These are phyloP conservation scores for Leucocoprinus leucothites DNA, from an alignment of 768 basidiomycete species.

Conservation along the genomic window DNA sequence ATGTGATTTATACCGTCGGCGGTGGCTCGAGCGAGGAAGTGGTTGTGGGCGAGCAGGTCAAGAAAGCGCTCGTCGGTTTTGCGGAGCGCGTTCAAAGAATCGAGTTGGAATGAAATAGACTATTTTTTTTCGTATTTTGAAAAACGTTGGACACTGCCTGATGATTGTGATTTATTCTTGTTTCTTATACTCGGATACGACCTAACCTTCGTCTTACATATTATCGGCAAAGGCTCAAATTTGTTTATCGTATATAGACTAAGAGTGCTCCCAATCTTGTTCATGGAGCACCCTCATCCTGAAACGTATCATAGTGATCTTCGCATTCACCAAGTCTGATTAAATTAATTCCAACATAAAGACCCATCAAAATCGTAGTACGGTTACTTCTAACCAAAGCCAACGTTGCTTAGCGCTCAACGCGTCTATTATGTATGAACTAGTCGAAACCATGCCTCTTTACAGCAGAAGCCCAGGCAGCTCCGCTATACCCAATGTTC, in stretches of 20 bases:
- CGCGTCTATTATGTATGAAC: not conserved
- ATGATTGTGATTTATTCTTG: too few species aligned
- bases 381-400: not conserved
- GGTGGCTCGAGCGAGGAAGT: conserved; percentile 34
- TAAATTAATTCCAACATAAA: not conserved
- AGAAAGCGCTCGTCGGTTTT: conserved; percentile 47
- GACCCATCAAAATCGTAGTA: not conserved
- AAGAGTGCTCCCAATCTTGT: not conserved
- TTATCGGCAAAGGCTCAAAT: too few species aligned
- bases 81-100: conserved; percentile 23
- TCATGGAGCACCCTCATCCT: not conserved
- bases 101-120: not conserved
- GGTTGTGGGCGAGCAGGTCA: conserved; percentile 51
- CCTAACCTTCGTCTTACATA: too few species aligned
- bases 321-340: conserved; percentile 1
- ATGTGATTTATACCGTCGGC: conserved; percentile 77
- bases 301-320: not conserved
- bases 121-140: not conserved
- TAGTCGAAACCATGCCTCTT: not conserved
- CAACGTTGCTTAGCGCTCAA: not conserved
- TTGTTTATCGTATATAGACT: not conserved
- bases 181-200: too few species aligned
- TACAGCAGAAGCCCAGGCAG: conserved; percentile 8
- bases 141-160: not conserved
- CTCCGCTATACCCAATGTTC: conserved; percentile 9